phyloP scores from a whole-genome alignment of 208 protist genomes.

The Acanthamoeba sp. region DNA sequence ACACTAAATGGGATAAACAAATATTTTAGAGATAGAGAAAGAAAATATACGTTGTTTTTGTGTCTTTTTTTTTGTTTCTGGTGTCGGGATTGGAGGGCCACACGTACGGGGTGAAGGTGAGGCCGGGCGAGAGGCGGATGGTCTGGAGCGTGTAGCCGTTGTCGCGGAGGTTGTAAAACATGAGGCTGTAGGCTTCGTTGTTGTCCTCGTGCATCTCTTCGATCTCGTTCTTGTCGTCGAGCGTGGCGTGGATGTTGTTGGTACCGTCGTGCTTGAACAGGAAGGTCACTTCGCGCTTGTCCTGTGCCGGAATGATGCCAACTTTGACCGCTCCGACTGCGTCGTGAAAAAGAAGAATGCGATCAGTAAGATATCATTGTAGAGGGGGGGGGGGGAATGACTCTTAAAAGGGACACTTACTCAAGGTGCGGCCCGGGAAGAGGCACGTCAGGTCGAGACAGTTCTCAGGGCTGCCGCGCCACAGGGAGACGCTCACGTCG shows the following conservation, averaged over 20 bases:
- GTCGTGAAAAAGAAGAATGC: background rate
- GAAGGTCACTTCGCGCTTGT: background rate
- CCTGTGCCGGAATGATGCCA: background rate
- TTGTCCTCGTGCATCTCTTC: slow-evolving; percentile 30
- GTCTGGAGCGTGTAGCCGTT: slow-evolving; percentile 2
- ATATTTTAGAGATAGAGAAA: too few species aligned
- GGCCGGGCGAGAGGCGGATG: too few species aligned
- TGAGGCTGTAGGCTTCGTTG: background rate
- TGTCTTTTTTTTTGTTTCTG: too few species aligned
- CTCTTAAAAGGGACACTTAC: too few species aligned
- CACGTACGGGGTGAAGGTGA: too few species aligned
- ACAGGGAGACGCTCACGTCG: background rate
- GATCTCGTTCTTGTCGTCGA: background rate
- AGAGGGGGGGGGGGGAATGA: too few species aligned
- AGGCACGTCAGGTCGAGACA: slow-evolving; percentile 14
- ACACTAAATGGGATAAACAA: too few species aligned
- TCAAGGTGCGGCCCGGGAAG: background rate
- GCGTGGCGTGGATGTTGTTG: background rate
- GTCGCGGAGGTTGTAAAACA: slow-evolving; percentile 9
- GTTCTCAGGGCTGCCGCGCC: slow-evolving; percentile 15
- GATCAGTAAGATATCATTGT: too few species aligned
- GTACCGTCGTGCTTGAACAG: background rate
- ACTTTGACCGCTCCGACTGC: background rate
- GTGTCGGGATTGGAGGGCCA: too few species aligned
- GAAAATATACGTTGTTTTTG: too few species aligned